Evolutionary conservation across 129 eudicot genomes (phyloP), one percentile per base, ranked within the genome.

Genomic region (Apium graveolens): DNA sequence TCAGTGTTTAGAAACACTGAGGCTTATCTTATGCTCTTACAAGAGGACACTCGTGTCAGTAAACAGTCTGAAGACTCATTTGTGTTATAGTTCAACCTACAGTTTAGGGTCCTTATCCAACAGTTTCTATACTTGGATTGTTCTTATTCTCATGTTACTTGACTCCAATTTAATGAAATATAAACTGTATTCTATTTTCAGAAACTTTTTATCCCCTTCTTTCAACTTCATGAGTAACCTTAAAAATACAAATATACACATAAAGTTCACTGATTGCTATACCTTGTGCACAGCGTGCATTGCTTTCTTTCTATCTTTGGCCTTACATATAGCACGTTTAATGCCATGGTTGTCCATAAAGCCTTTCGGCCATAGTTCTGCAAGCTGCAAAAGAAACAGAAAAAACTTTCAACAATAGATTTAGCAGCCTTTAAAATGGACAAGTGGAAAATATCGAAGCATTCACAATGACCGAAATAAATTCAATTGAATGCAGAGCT

Each of bases 301-400:
- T 66, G 83, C 80, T 76, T 82, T 90, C 84, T 76, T 90, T 87
- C 96, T 83, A 62, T 88, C 92, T 86, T 89, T 95, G 71, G 98
- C 92, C 82, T 88, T 86, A 77, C 82, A 81, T 80, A 95, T 91
- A 73, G 98, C 98, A 60, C 91, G 89, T 82, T 95, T 95, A 39
- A 95, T 90, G 78, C 98, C 98, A 86, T 90, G 86, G 83, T 86
- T 86, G 84, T 95, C 96, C 98, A 95, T 91, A 66, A 83, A 75
- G 45, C 97, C 97, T 85, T 81, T 86, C 20, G 98, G 98, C 97
- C 97, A 95, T 78, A 88, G 55, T 88, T 86, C 96, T 41, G 93
- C 90, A 84, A 95, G 96, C 98, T 95, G 90, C 79, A 82, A 57
- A 44, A 80, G 53, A 37, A 35, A 86, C 63, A 74, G 68, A 66